phyloP scores from a whole-genome alignment of 495 filamentous ascomycete species.

The Emericellopsis terricola region DNA sequence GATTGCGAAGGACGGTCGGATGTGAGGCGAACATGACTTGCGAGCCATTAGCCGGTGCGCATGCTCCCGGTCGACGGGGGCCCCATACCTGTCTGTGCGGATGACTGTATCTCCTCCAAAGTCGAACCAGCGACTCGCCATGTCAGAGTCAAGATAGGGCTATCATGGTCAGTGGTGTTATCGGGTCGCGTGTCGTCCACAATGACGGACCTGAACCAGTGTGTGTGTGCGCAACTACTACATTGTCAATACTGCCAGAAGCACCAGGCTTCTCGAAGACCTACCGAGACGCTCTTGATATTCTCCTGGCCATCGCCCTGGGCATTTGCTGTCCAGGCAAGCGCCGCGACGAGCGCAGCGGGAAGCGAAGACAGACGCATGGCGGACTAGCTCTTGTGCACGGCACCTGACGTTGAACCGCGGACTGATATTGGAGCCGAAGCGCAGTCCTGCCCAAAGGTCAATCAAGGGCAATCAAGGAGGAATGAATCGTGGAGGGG shows the following conservation, averaged over 20 bases:
- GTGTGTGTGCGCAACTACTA: conserved; percentile 64
- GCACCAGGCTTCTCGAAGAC: not conserved
- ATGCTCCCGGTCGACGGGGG: not conserved
- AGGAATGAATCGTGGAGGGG: too few species aligned
- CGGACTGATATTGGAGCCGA: too few species aligned
- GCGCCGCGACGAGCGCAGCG: conserved; percentile 36
- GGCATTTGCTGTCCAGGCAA: conserved; percentile 21
- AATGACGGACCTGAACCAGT: conserved; percentile 30
- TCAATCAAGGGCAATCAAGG: too few species aligned
- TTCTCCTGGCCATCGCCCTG: conserved; percentile 28
- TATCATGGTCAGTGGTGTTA: conserved; percentile 14
- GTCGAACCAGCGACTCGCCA: conserved; percentile 98
- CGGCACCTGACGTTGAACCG: too few species aligned
- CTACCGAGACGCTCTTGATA: conserved; percentile 37
- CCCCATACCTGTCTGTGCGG: conserved; percentile 67
- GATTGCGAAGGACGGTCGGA: conserved; percentile 75
- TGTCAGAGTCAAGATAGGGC: conserved; percentile 95
- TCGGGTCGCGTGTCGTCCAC: conserved; percentile 4
- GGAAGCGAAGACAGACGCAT: conserved; percentile 34
- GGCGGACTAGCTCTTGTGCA: conserved; percentile 2
- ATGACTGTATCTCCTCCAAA: conserved; percentile 94
- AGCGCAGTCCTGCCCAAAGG: too few species aligned
- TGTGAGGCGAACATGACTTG: conserved; percentile 80
- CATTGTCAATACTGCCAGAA: conserved; percentile 4
- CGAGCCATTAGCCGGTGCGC: conserved; percentile 2